Conservation (phyloP, 345 rosid genomes). For the Limnanthes douglasii region DNA sequence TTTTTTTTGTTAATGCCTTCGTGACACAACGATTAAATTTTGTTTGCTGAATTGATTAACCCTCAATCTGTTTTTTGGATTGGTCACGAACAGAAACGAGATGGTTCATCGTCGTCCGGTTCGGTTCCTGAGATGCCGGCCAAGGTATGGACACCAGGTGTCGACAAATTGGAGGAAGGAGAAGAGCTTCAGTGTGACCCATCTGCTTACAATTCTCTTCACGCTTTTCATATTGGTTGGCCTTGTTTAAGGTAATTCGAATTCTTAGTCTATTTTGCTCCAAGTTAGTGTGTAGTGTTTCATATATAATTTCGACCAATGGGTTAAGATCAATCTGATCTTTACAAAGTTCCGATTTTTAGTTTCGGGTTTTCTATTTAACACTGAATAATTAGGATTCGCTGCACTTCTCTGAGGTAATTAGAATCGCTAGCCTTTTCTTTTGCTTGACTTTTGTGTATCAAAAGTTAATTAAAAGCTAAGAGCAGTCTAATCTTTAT, state of each 20-base stretch:
- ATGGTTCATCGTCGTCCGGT: slow-evolving; percentile 50
- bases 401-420: no score
- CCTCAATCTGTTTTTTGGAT: background rate
- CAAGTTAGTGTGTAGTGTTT: no score
- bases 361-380: no score
- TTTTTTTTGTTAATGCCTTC: background rate
- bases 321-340: no score
- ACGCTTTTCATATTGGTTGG: slow-evolving; percentile 87
- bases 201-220: slow-evolving; percentile 80
- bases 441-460: no score
- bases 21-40: background rate
- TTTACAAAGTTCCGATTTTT: no score
- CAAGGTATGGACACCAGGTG: slow-evolving; percentile 97
- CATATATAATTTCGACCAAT: no score
- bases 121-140: slow-evolving; percentile 38
- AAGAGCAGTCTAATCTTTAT: no score
- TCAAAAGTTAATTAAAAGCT: no score
- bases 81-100: slow-evolving; percentile 27
- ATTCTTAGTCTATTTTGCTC: no score
- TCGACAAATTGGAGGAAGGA: slow-evolving; percentile 84
- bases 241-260: slow-evolving; percentile 71
- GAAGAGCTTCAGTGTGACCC: slow-evolving; percentile 96
- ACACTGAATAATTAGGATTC: no score
- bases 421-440: no score
- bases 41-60: background rate